phyloP scores from a whole-genome alignment of 1,284 basidiomycete genomes.

The Fomitiporia mediterranea region DNA sequence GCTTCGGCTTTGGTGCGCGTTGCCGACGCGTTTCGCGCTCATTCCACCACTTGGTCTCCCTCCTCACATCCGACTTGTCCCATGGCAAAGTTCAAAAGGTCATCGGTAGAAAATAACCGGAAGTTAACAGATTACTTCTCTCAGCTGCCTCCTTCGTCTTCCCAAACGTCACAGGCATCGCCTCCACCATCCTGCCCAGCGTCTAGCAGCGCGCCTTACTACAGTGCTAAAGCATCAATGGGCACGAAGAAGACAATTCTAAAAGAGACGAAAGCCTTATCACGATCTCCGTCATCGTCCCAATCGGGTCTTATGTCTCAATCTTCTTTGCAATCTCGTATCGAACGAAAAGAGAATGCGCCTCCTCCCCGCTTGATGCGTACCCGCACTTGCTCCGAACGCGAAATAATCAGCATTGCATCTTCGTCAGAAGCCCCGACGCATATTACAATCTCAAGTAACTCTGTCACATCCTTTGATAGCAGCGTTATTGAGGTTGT shows the following conservation, averaged over 20 bases:
- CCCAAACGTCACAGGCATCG: constrained; percentile 1
- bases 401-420: constrained; percentile 16
- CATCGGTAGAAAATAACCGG: not conserved
- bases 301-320: not conserved
- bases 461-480: not conserved
- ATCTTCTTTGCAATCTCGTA: constrained; percentile 1
- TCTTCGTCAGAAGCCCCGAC: constrained; percentile 12
- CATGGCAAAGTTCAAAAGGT: constrained; percentile 6
- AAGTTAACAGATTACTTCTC: constrained; percentile 15
- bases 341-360: constrained; percentile 18
- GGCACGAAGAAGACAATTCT: not conserved
- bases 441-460: constrained; percentile 13
- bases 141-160: not conserved
- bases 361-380: constrained; percentile 1
- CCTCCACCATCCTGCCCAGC: constrained; percentile 6
- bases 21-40: no score
- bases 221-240: not conserved
- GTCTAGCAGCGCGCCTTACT: not conserved
- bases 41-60: no score
- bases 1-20: no score
- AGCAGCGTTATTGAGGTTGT: not conserved
- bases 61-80: no score
- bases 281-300: not conserved
- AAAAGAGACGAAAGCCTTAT: not conserved
- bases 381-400: not conserved